Base-by-base conservation (phyloP, 805 yeast species). In the Candida dendrica region DNA sequence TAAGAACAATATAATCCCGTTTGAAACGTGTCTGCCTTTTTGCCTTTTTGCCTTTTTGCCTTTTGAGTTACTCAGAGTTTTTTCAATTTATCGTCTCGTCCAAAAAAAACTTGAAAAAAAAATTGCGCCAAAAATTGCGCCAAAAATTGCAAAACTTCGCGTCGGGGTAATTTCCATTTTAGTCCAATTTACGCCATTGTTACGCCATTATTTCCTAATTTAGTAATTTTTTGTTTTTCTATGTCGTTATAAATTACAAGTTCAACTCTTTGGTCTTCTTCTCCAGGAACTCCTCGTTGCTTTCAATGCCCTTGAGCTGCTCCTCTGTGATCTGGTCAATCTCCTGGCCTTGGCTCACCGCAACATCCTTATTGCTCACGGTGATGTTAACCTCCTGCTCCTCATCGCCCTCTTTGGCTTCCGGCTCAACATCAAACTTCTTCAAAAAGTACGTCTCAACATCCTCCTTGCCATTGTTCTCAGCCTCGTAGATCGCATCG, bases 401-500 rank as follows among this genome's bases (percentile, higher is more conserved):
- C 16, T 71, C 72, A 30, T 70, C 79, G n/a, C 63, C 69, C 38
- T 75, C 77, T 15, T 32, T 17, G 9, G 19, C 11, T 32, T 17
- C 34, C 14, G 77, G 81, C 42, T 77, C 82, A 36, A 84, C 77
- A 36, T 86, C 83, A 52, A 71, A 91, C 52, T 80, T 79, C 59
- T 77, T 74, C 56, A 90, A 68, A 56, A 87, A 75, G 66, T 79
- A 90, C 34, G 77, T 81, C 49, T 87, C 95, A 15, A 89, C 82
- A 24, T 81, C 88, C 45, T 77, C 82, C 54, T 82, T 76, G 38
- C 77, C 79, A 51, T 79, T 84, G 50, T 74, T 77, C 57, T 90
- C 96, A 8, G 98, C 96, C 60, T 90, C 97, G 58, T 68, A 90
- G 44, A 91, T 80, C 1, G 86, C 74, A 59, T 93, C 98, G 56